Conservation (phyloP, 768 basidiomycete species). For the Xanthoconium purpureum region DNA sequence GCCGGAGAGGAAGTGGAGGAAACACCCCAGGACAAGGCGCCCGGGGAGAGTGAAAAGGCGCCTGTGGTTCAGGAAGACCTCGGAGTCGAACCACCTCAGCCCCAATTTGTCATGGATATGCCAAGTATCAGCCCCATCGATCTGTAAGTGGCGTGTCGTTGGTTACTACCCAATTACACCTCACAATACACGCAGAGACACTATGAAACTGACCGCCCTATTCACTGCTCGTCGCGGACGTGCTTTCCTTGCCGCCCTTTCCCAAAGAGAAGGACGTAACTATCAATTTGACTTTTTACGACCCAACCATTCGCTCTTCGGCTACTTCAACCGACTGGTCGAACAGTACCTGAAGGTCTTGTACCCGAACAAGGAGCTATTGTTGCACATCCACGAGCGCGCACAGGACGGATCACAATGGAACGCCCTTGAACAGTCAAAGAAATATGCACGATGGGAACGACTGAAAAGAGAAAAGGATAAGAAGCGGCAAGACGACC, state of each 20-base stretch:
- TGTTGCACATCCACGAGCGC: slow-evolving; percentile 71
- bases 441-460: slow-evolving; percentile 86
- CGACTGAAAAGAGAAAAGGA: slow-evolving; percentile 78
- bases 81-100: slow-evolving; percentile 72
- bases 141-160: slow-evolving; percentile 58
- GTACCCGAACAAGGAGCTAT: slow-evolving; percentile 71
- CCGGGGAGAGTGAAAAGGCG: slow-evolving; percentile 30
- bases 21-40: slow-evolving; percentile 41
- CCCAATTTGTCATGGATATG: slow-evolving; percentile 82
- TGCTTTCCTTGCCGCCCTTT: slow-evolving; percentile 79
- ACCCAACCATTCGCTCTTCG: slow-evolving; percentile 93
- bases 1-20: slow-evolving; percentile 76
- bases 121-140: slow-evolving; percentile 88
- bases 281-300: slow-evolving; percentile 98
- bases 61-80: slow-evolving; percentile 50
- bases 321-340: slow-evolving; percentile 95
- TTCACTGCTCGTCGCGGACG: slow-evolving; percentile 92
- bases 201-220: slow-evolving; percentile 92
- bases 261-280: slow-evolving; percentile 87
- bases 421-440: slow-evolving; percentile 73
- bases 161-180: neutral
- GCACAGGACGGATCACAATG: slow-evolving; percentile 66
- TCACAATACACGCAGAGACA: slow-evolving; percentile 57
- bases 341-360: slow-evolving; percentile 94
- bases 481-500: slow-evolving; percentile 83